A percentile compares a stretch with the other conserved stretches of the same genome.
These are phyloP conservation scores for Colletotrichum lentis DNA, from an alignment of 2,329 filamentous ascomycete genomes.

Conservation along the genomic window DNA sequence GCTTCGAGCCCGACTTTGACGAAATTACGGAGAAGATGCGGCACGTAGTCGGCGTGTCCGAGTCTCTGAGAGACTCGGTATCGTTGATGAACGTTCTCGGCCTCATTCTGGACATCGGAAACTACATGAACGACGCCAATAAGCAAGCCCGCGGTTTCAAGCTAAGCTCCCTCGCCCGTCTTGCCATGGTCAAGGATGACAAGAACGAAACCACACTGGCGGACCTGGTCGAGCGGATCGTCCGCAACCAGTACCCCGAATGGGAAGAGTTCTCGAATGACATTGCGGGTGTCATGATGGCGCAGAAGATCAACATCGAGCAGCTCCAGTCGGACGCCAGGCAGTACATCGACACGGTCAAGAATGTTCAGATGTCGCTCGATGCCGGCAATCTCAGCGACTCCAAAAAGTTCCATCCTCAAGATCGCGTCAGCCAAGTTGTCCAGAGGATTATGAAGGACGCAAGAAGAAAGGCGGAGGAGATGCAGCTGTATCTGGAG, in stretches of 20 bases:
- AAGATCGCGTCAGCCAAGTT: conserved; percentile 91
- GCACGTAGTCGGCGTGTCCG: conserved; percentile 85
- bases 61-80: conserved; percentile 89
- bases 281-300: conserved; percentile 78
- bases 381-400: conserved; percentile 95
- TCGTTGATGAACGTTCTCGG: conserved; percentile 95
- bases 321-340: conserved; percentile 87
- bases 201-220: conserved; percentile 98
- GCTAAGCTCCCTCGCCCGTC: conserved; percentile 86
- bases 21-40: conserved; percentile 86
- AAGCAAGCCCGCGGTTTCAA: conserved; percentile 99
- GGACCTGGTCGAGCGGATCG: conserved; percentile 94
- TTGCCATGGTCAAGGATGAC: conserved; percentile 98
- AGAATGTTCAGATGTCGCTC: conserved; percentile 89
- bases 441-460: conserved; percentile 97
- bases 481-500: conserved; percentile 91
- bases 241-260: conserved; percentile 94
- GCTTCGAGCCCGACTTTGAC: conserved; percentile 88
- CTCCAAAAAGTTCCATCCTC: conserved; percentile 96
- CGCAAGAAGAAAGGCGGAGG: conserved; percentile 91
- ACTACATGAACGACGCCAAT: conserved; percentile 99
- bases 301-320: conserved; percentile 94
- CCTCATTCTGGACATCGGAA: conserved; percentile 95
- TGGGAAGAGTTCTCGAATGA: conserved; percentile 91
- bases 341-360: conserved; percentile 93